A percentile compares a stretch with the other conserved stretches of the same genome.
Conservation (phyloP, 2,329 filamentous ascomycete species). For the Colletotrichum sansevieriae region DNA sequence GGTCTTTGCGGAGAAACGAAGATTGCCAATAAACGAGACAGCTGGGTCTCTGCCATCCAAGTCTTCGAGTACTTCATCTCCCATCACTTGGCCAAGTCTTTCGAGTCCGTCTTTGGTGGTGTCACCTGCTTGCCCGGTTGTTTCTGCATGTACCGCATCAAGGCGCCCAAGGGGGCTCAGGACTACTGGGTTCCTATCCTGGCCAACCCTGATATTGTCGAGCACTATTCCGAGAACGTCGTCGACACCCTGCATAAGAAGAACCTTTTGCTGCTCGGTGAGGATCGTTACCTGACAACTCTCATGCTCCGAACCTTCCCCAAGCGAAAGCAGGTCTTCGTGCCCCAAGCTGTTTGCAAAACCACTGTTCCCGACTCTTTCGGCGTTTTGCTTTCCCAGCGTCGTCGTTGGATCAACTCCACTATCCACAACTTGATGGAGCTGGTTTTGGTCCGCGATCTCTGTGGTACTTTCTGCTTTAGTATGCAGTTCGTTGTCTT, state of each 20-base stretch:
- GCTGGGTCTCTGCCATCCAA: conserved; percentile 97
- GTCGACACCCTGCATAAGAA: conserved; percentile 99
- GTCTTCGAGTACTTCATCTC: conserved; percentile 99
- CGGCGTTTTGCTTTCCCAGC: conserved; percentile 91
- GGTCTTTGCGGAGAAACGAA: conserved; percentile 98
- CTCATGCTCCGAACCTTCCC: conserved; percentile 99
- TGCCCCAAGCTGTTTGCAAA: conserved; percentile 98
- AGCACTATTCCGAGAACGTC: conserved; percentile 99
- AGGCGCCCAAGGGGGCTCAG: conserved; percentile 96
- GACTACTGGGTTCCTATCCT: conserved; percentile 99
- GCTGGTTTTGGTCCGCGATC: conserved; percentile 91
- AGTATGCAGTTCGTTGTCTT: conserved; percentile 99
- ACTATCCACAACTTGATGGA: conserved; percentile 99
- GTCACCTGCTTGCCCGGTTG: conserved; percentile 98
- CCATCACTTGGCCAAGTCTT: conserved; percentile 95
- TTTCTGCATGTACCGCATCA: conserved; percentile 99
- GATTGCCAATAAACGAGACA: conserved; percentile 97
- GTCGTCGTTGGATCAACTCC: conserved; percentile 98
- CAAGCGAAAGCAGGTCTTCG: conserved; percentile 98
- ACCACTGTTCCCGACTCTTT: conserved; percentile 96
- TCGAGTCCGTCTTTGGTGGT: conserved; percentile 98
- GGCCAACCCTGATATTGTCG: conserved; percentile 97
- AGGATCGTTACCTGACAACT: conserved; percentile 95
- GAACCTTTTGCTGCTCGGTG: conserved; percentile 90
- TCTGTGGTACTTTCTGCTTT: conserved; percentile 99